phyloP scores from a whole-genome alignment of 257 asterid species.

The Linaria vulgaris region DNA sequence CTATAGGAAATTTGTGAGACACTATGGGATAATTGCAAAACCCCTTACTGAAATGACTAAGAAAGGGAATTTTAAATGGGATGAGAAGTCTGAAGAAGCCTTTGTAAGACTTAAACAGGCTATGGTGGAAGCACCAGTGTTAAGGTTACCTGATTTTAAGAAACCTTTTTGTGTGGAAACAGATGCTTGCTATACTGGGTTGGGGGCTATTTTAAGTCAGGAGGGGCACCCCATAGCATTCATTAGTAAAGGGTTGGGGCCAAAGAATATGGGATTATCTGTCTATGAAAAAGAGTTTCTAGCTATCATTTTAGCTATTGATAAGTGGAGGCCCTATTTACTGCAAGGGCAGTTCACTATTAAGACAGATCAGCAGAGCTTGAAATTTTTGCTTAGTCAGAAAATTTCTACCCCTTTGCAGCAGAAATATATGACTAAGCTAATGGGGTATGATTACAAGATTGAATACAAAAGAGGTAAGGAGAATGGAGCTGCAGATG shows the following conservation, averaged over 20 bases:
- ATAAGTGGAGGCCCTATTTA: neutral
- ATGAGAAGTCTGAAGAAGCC: neutral
- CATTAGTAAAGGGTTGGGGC: neutral
- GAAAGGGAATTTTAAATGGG: neutral
- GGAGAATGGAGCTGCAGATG: no score
- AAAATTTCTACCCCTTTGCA: no score
- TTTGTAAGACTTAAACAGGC: neutral
- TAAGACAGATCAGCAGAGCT: no score
- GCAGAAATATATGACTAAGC: no score
- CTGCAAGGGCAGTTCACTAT: no score
- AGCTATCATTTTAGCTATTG: neutral
- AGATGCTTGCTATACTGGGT: neutral
- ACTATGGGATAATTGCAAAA: neutral
- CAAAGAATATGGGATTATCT: neutral
- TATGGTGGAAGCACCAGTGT: neutral
- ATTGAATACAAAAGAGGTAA: no score
- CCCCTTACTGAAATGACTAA: neutral
- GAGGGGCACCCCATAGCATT: neutral
- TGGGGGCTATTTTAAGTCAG: neutral
- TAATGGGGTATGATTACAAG: no score
- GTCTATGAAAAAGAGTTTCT: neutral
- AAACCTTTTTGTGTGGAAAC: neutral
- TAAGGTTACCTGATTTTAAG: neutral
- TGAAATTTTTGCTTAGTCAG: no score
- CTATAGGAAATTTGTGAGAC: no score